Percentiles rank a stretch among this genome's conserved stretches.
phyloP scores from a whole-genome alignment of 257 asterid species.

The Primulina eburnea region DNA sequence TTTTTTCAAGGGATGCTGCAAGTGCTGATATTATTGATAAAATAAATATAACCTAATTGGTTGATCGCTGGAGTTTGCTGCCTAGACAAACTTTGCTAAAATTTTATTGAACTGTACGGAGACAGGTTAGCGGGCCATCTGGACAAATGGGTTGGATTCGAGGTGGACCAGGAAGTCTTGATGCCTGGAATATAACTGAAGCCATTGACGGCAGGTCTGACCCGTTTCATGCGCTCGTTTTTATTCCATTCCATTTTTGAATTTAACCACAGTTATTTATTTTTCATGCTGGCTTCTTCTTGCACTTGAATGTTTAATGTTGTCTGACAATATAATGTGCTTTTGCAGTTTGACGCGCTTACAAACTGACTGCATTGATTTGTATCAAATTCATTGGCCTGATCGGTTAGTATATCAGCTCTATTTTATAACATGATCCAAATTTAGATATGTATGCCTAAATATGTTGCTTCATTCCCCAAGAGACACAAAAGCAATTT shows the following conservation, averaged over 20 bases:
- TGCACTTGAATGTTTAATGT: slow-evolving; percentile 21
- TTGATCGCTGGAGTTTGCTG: slow-evolving; percentile 18
- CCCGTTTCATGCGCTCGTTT: slow-evolving; percentile 6
- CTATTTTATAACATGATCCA: slow-evolving; percentile 17
- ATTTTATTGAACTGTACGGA: slow-evolving; percentile 21
- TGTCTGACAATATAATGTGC: slow-evolving; percentile 19
- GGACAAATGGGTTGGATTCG: slow-evolving; percentile 97
- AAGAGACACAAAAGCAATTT: not conserved
- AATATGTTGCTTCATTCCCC: slow-evolving; percentile 11
- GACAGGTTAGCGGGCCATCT: slow-evolving; percentile 89
- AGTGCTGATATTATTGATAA: not conserved
- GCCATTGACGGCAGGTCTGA: slow-evolving; percentile 81
- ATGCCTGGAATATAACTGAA: slow-evolving; percentile 60
- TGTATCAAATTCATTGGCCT: slow-evolving; percentile 98
- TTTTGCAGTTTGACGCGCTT: slow-evolving; percentile 67
- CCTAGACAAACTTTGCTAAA: slow-evolving; percentile 21
- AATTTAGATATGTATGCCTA: not conserved
- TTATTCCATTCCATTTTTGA: not conserved
- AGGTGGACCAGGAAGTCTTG: slow-evolving; percentile 74
- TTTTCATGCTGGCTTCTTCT: slow-evolving; percentile 6
- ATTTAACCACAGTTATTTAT: not conserved
- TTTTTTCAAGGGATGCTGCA: slow-evolving; percentile 1
- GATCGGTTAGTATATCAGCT: slow-evolving; percentile 77
- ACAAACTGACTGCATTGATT: slow-evolving; percentile 71
- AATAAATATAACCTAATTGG: too few relatives aligned